Base-by-base conservation (phyloP, 1,284 basidiomycete species). In the Apiotrichum akiyoshidainum region DNA sequence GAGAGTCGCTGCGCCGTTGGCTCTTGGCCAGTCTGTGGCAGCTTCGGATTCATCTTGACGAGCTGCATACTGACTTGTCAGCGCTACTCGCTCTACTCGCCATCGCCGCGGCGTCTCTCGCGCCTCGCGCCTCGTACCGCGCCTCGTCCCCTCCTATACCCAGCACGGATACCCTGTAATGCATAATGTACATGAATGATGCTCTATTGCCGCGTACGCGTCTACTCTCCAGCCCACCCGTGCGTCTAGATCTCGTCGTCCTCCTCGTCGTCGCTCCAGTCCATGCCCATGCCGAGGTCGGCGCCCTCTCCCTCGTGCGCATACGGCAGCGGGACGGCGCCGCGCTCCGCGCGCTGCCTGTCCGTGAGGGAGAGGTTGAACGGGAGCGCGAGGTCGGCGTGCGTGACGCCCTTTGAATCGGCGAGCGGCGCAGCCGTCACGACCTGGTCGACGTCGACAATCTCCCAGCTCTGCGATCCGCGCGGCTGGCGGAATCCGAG, bases 311-410 rank as follows among this genome's bases (percentile, higher is more conserved):
- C 88, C 79, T 89, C 85, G 67, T 92, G 90, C 6, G 83, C 88
- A 70, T 94, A 95, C 8, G 92, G 92, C 39, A 95, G 76, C 13
- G 89, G 88, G 1, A 95, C 91, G 52, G 84, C 82, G 1, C 89
- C 86, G 53, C 90, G 83, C 16, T 87, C 86, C 61, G 83, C 82
- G 69, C 87, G 86, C 72, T 96, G 92, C n/a, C 87, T 83, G 16
- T 84, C 81, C n/a, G 91, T 94, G 53, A 95, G 83, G 58, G 80
- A 83, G 31, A 96, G 82, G 73, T 94, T 94, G 82, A 96, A 96
- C 0, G 90, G 71, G 31, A 76, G 57, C 45, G 73, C 65, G 45
- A 89, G 75, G 64, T 85, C 73, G 2, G 69, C 82, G 61, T 86
- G 83, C 0, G 84, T 86, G 5, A 85, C 59, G 12, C 59, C 46